Evolutionary conservation across 2,329 filamentous ascomycete species (phyloP).

Genomic region (Annulohypoxylon truncatum): DNA sequence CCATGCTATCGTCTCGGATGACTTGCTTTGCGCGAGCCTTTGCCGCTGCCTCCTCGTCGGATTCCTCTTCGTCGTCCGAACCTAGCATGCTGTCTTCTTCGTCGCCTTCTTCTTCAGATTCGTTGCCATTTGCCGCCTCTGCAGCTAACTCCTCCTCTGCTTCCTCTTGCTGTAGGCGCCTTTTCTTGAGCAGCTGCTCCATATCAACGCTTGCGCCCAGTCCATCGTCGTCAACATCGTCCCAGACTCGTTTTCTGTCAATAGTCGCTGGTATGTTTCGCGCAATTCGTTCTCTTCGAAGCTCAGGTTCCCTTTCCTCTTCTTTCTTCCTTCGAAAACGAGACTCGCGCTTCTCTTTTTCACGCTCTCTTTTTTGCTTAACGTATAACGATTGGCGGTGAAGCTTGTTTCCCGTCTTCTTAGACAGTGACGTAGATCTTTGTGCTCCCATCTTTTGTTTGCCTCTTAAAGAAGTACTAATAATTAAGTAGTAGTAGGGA

Average conservation of each 20-base stretch:
- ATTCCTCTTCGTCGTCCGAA: conserved; percentile 64
- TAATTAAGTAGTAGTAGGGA: not conserved
- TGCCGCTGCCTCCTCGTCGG: conserved; percentile 51
- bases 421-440: conserved; percentile 41
- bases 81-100: conserved; percentile 85
- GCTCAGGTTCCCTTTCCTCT: conserved; percentile 83
- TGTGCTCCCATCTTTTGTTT: conserved; percentile 30
- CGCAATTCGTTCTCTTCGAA: conserved; percentile 78
- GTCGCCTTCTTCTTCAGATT: conserved; percentile 61
- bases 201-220: conserved; percentile 68
- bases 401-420: conserved; percentile 76
- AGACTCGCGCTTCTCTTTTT: conserved; percentile 79
- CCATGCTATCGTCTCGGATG: conserved; percentile 62
- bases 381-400: conserved; percentile 82
- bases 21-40: conserved; percentile 60
- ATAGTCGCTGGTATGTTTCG: conserved; percentile 84
- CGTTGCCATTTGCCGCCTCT: conserved; percentile 56
- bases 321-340: conserved; percentile 84
- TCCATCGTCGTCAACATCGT: conserved; percentile 75
- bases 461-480: not conserved
- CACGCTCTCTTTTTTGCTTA: conserved; percentile 80
- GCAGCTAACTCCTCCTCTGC: conserved; percentile 59
- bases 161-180: conserved; percentile 64
- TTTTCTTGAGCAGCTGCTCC: conserved; percentile 66
- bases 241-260: conserved; percentile 91